These are phyloP conservation scores for Nakataea oryzae DNA, from an alignment of 2,329 filamentous ascomycete species.

Conservation along the genomic window DNA sequence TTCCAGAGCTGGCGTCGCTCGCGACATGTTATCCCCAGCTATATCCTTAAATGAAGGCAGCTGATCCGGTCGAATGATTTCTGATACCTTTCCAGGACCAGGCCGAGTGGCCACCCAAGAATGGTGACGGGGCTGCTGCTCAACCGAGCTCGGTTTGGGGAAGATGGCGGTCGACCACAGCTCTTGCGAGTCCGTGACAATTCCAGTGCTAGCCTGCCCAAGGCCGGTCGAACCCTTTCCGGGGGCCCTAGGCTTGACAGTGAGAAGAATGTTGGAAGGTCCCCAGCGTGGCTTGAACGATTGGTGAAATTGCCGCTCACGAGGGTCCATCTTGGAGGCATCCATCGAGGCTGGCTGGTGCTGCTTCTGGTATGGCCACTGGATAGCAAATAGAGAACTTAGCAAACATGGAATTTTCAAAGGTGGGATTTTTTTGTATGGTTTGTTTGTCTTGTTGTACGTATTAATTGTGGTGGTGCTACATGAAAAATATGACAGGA, in stretches of 20 bases:
- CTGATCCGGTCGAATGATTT: not conserved
- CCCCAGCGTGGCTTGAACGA: constrained; percentile 74
- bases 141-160: not conserved
- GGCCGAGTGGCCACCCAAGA: not conserved
- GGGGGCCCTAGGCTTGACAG: not conserved
- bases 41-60: constrained; percentile 2
- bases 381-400: constrained; percentile 33
- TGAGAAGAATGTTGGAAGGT: constrained; percentile 24
- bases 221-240: not conserved
- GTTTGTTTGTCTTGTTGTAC: constrained; percentile 5
- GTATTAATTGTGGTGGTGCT: constrained; percentile 18
- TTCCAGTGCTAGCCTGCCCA: not conserved
- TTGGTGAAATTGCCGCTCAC: constrained; percentile 59
- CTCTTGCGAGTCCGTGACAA: not conserved
- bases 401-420: constrained; percentile 26
- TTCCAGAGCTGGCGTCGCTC: constrained; percentile 27
- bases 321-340: constrained; percentile 47
- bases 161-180: not conserved
- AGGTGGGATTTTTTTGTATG: constrained; percentile 12
- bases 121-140: not conserved
- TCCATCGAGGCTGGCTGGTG: constrained; percentile 55
- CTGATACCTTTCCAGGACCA: constrained; percentile 1
- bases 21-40: constrained; percentile 16
- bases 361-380: constrained; percentile 83
- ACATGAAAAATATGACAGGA: constrained; percentile 15